phyloP scores from a whole-genome alignment of 1,139 yeast genomes.

The Kazachstania sp. region DNA sequence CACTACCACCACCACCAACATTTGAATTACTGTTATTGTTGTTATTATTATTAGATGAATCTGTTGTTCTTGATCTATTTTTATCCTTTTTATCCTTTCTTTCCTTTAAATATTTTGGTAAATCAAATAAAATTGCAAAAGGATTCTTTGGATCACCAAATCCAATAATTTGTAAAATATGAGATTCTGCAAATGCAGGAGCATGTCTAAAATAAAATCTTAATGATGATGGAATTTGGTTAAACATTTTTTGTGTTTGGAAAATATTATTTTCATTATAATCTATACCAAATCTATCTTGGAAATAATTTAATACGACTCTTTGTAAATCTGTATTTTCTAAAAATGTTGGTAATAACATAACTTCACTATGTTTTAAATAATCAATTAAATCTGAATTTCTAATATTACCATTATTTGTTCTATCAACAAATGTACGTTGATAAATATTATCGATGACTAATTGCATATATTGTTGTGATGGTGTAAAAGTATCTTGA shows the following conservation, averaged over 20 bases:
- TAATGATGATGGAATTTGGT: constrained; percentile 43
- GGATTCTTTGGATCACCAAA: constrained; percentile 70
- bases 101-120: constrained; percentile 64
- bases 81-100: constrained; percentile 64
- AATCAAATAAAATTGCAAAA: constrained; percentile 59
- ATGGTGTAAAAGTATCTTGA: constrained; percentile 75
- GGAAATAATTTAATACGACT: constrained; percentile 59
- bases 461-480: constrained; percentile 63
- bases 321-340: constrained; percentile 47
- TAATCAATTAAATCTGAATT: constrained; percentile 30
- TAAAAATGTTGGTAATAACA: constrained; percentile 37
- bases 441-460: constrained; percentile 75
- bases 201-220: constrained; percentile 73
- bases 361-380: constrained; percentile 32
- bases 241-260: constrained; percentile 39
- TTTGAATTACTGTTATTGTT: constrained; percentile 6
- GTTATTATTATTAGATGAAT: neutral
- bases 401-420: constrained; percentile 23
- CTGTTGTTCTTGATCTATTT: constrained; percentile 37
- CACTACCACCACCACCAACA: too few species aligned
- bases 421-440: constrained; percentile 43
- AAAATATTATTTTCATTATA: constrained; percentile 57
- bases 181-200: constrained; percentile 65
- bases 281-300: constrained; percentile 57
- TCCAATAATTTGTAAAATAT: constrained; percentile 64